Base-by-base conservation (phyloP, 192 early-diverging fungal genomes). In the Martensiomyces pterosporus region DNA sequence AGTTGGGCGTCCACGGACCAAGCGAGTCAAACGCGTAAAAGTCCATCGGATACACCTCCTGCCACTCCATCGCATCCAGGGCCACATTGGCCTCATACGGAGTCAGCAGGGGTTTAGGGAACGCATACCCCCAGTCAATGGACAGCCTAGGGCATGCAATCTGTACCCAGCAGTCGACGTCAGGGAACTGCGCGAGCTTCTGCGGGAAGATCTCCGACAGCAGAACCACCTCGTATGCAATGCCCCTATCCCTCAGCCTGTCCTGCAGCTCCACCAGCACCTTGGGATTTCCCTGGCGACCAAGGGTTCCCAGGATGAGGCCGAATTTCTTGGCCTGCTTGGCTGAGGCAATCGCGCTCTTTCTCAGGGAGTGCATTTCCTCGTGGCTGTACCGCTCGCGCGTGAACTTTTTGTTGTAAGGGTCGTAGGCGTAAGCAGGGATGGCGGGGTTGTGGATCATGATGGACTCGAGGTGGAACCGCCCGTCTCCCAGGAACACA, bases 61-160 rank as follows among this genome's bases (percentile, higher is more conserved):
- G 84, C 85, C 87, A 92, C 51, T 86, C 80, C 9, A 80, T 79
- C 17, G 77, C 76, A 40, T 83, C 86, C 43, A 99, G 79, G 0
- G 83, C 87, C 24, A 99, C 90, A 0, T 90, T 84, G 18, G 89
- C 90, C 65, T 99, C 97, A 53, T 99, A 99, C 0, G 97, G 93
- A 13, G 88, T 89, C 39, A 99, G 67, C 29, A 99, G 64, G 17
- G 97, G 94, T 49, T 85, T 90, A 3, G 84, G 50, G 61, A 94
- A 99, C 3, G 92, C 88, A 73, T 96, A 92, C 1, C 97, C 97
- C 97, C 97, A 99, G 66, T 99, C 97, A 35, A 99, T 99, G 1
- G 91, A 94, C 23, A 99, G 77, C 14, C 97, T 75, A 37, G 97
- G 97, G 60, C 97, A 99, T 0, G 91, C 88, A 39, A 95, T 84